Evolutionary conservation across 768 basidiomycete genomes (phyloP).

Genomic region (Suillus cothurnatus): DNA sequence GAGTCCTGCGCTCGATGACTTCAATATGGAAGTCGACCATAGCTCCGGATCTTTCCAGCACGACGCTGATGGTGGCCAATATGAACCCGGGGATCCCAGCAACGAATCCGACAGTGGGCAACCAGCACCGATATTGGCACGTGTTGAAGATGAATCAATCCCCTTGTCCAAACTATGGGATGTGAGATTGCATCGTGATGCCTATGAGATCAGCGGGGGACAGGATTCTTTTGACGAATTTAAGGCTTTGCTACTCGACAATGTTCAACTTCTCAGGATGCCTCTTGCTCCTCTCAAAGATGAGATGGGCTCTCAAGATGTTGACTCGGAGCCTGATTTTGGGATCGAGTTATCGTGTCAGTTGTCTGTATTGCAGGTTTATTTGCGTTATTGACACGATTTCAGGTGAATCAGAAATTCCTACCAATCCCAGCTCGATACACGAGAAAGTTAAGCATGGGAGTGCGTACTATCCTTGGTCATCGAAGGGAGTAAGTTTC

Average conservation of each 20-base stretch:
- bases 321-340: neutral
- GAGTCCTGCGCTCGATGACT: neutral
- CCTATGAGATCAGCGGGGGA: neutral
- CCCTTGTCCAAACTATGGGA: neutral
- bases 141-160: neutral
- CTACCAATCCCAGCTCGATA: neutral
- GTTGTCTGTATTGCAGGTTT: neutral
- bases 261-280: neutral
- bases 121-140: neutral
- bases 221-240: neutral
- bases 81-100: neutral
- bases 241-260: neutral
- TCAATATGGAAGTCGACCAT: neutral
- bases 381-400: neutral
- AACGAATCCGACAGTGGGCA: neutral
- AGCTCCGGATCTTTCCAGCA: neutral
- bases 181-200: neutral
- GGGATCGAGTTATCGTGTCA: neutral
- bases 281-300: slow-evolving; percentile 5
- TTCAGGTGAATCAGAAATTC: neutral
- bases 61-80: neutral
- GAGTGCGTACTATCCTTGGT: slow-evolving; percentile 9
- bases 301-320: neutral
- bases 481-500: slow-evolving; percentile 1
- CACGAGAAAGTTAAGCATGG: slow-evolving; percentile 4